Conservation (phyloP, 1,284 basidiomycete species). For the Ganoderma resinaceum region DNA sequence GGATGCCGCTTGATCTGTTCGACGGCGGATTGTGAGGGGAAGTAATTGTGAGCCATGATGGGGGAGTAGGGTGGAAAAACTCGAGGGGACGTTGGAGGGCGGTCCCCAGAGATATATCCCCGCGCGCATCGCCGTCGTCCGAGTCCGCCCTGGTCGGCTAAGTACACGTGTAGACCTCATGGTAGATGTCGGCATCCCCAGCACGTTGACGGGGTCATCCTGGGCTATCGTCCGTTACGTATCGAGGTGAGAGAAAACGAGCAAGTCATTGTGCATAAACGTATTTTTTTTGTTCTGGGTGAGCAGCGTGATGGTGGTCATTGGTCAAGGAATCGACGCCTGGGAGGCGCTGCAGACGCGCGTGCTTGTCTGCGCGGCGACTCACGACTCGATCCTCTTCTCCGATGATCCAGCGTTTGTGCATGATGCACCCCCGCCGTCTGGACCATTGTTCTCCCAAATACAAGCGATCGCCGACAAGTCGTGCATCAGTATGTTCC, state of each 20-base stretch:
- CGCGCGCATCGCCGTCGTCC: slow-evolving; percentile 15
- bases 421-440: neutral
- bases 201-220: slow-evolving; percentile 22
- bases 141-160: slow-evolving; percentile 23
- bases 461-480: neutral
- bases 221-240: slow-evolving; percentile 20
- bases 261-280: neutral
- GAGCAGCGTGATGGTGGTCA: slow-evolving; percentile 3
- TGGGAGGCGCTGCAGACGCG: neutral
- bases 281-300: slow-evolving; percentile 2
- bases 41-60: slow-evolving; percentile 34
- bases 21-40: slow-evolving; percentile 39
- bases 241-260: neutral
- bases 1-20: slow-evolving; percentile 47
- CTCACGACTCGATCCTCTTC: slow-evolving; percentile 3
- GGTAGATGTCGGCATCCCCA: slow-evolving; percentile 31
- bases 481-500: neutral
- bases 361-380: neutral
- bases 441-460: neutral
- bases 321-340: neutral
- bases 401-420: neutral
- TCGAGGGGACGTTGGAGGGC: slow-evolving; percentile 29
- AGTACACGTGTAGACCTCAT: slow-evolving; percentile 51
- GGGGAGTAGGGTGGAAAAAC: slow-evolving; percentile 37
- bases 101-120: slow-evolving; percentile 34